A percentile compares a stretch with the other conserved stretches of the same genome.
These are phyloP conservation scores for Rheum nobile DNA, from an alignment of 148 eudicot genomes.

Conservation along the genomic window DNA sequence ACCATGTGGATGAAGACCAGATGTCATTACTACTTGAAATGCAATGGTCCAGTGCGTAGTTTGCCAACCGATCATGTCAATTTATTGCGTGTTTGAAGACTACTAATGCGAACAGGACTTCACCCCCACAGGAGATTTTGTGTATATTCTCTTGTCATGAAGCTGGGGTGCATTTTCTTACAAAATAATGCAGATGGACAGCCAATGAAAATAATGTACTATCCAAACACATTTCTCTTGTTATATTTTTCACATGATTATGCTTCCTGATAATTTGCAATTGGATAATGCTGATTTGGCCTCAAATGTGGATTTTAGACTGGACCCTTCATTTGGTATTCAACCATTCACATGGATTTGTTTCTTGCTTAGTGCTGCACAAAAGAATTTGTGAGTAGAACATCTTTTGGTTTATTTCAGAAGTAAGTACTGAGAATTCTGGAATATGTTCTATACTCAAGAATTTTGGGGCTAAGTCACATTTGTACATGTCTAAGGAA, in stretches of 20 bases:
- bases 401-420: too few relatives aligned
- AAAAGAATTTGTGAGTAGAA: background rate
- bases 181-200: background rate
- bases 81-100: background rate
- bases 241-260: background rate
- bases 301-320: background rate
- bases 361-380: background rate
- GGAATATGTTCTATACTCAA: too few relatives aligned
- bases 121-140: background rate
- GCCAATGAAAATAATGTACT: too few relatives aligned
- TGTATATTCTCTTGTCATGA: background rate
- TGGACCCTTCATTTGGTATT: background rate
- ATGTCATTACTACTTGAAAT: too few relatives aligned
- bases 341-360: background rate
- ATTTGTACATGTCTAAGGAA: too few relatives aligned
- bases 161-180: background rate
- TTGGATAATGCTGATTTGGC: background rate
- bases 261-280: background rate
- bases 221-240: too few relatives aligned
- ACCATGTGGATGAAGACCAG: background rate
- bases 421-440: too few relatives aligned
- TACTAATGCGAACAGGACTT: background rate
- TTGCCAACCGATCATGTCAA: background rate
- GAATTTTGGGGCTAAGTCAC: too few relatives aligned
- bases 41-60: background rate